phyloP scores from a whole-genome alignment of 2,329 filamentous ascomycete species.

The Leptographium lundbergii region DNA sequence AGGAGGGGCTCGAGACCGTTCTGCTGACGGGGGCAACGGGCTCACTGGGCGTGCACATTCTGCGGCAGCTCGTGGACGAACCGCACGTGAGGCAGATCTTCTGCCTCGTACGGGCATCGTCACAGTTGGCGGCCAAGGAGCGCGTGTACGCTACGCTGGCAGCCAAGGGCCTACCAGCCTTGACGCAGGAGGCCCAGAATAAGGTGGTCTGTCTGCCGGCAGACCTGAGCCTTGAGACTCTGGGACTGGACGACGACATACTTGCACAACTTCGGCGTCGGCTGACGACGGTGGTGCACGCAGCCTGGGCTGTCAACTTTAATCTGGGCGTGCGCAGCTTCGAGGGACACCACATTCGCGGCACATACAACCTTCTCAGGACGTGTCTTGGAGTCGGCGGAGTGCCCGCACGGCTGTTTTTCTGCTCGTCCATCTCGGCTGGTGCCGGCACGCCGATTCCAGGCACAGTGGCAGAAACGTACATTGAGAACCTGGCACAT shows the following conservation, averaged over 20 bases:
- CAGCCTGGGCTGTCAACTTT: slow-evolving; percentile 44
- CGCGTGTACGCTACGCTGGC: not conserved
- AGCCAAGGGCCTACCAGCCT: not conserved
- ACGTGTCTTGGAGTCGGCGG: slow-evolving; percentile 18
- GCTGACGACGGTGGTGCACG: slow-evolving; percentile 32
- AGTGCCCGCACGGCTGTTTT: slow-evolving; percentile 14
- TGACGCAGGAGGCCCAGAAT: slow-evolving; percentile 6
- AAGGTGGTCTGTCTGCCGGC: slow-evolving; percentile 26
- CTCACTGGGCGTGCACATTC: slow-evolving; percentile 48
- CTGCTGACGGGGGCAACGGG: slow-evolving; percentile 51
- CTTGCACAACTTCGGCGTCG: slow-evolving; percentile 2
- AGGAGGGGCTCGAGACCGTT: not conserved
- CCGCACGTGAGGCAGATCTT: slow-evolving; percentile 40
- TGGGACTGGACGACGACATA: slow-evolving; percentile 16
- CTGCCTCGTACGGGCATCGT: slow-evolving; percentile 34
- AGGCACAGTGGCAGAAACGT: slow-evolving; percentile 17
- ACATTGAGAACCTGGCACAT: slow-evolving; percentile 13
- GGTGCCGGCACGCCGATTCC: slow-evolving; percentile 21
- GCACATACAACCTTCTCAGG: slow-evolving; percentile 30
- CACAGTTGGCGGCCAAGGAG: not conserved
- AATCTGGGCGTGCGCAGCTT: slow-evolving; percentile 35
- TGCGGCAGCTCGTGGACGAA: slow-evolving; percentile 44
- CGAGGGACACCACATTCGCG: slow-evolving; percentile 30
- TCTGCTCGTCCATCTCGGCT: slow-evolving; percentile 31
- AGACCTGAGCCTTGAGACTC: slow-evolving; percentile 21